Percentiles rank a stretch among this genome's conserved stretches.
Evolutionary conservation across 306 rosid species (phyloP).

Genomic region (Pachyrhizus erosus): DNA sequence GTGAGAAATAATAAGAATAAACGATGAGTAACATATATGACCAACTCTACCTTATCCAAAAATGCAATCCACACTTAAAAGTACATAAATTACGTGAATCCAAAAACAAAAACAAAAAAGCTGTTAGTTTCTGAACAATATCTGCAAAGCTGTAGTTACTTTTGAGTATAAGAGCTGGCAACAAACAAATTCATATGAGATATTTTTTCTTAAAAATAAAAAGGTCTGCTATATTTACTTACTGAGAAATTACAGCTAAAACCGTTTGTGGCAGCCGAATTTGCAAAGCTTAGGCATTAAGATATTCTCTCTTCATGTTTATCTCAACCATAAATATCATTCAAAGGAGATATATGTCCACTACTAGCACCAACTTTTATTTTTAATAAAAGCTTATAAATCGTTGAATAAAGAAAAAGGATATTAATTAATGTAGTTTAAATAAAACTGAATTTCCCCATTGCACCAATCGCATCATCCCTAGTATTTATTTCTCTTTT

Average conservation of each 20-base stretch:
- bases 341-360: not conserved
- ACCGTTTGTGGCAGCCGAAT: not conserved
- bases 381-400: not conserved
- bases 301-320: constrained; percentile 24
- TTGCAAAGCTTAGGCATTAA: constrained; percentile 37
- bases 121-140: not conserved
- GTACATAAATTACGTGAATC: constrained; percentile 35
- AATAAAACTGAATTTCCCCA: not conserved
- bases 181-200: not conserved
- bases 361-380: not conserved
- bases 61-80: constrained; percentile 34
- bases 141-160: not conserved
- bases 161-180: constrained; percentile 28
- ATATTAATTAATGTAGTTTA: not conserved
- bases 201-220: not conserved
- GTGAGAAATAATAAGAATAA: constrained; percentile 20
- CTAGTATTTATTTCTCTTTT: not conserved
- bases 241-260: not conserved
- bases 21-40: constrained; percentile 1
- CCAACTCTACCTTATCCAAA: constrained; percentile 28
- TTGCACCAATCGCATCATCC: not conserved
- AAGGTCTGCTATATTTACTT: not conserved
- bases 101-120: constrained; percentile 22
- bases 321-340: constrained; percentile 23
- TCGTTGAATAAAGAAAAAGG: not conserved